Evolutionary conservation across 2,329 filamentous ascomycete genomes (phyloP), one percentile per base, ranked within the genome.

Genomic region (Hypoxylon sp.): DNA sequence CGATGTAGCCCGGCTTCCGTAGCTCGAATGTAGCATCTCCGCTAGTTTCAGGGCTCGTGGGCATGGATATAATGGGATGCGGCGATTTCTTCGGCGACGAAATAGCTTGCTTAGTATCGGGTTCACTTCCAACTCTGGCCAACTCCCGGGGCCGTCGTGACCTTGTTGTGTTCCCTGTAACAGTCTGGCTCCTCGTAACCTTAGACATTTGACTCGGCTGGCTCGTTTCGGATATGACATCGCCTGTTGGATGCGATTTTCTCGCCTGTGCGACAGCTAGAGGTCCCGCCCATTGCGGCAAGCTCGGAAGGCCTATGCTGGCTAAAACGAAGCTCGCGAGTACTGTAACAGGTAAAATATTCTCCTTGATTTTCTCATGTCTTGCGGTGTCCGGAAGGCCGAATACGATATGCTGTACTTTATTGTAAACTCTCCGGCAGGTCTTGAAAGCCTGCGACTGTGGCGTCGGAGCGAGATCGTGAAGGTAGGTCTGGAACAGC

Each of bases 401-500:
- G 79, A 96, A 96, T 27, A 96, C 92, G 74, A 96, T 93, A 79
- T 93, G 90, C 80, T 96, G 93, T 42, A 96, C 92, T 80, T 93
- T 93, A 81, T 96, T 96, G 83, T 94, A 95, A 73, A 96, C 89
- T 75, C 93, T 86, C 66, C 92, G 88, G 77, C 93, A 95, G 54
- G 92, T 95, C 81, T 92, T 91, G 82, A 96, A 96, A 54, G 91
- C 87, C 74, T 90, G 88, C 68, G 91, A 91, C 77, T 92, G 91
- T 2, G 93, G 93, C 65, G 91, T 92, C 75, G 86, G 84, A 61
- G 92, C 88, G 69, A 96, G 88, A 78, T 96, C 93, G 83, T 93
- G 91, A 31, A 96, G 88, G 77, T 96, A 94, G 3, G 92, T 95
- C 81, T 96, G 93, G 80, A 96, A 94, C 56, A 96, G 87, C 93